Percentiles rank a stretch among this genome's conserved stretches.
These are phyloP conservation scores for Stachybotrys chlorohalonatus DNA, from an alignment of 2,329 filamentous ascomycete species.

Conservation along the genomic window DNA sequence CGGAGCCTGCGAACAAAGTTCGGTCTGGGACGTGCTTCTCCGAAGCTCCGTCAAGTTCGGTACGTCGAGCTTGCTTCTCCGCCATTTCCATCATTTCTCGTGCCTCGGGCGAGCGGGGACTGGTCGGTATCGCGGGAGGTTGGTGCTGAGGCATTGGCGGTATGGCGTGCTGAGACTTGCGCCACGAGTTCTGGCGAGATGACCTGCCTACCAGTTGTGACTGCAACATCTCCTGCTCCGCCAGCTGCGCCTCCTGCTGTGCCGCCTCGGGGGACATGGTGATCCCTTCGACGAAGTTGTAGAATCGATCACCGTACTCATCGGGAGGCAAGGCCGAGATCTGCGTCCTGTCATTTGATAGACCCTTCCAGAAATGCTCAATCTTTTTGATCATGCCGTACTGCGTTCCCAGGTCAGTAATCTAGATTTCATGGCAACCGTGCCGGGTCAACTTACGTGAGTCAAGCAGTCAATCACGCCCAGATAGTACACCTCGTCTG, in stretches of 20 bases:
- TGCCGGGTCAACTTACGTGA: slow-evolving; percentile 56
- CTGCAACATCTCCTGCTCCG: slow-evolving; percentile 50
- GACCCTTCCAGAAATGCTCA: slow-evolving; percentile 94
- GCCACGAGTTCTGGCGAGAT: slow-evolving; percentile 26
- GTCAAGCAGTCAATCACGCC: slow-evolving; percentile 98
- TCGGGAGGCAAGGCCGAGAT: slow-evolving; percentile 90
- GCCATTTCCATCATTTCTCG: slow-evolving; percentile 32
- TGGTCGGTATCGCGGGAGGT: slow-evolving; percentile 29
- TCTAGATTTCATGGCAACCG: not conserved
- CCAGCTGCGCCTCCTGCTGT: slow-evolving; percentile 50
- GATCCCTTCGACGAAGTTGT: slow-evolving; percentile 82
- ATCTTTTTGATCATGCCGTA: slow-evolving; percentile 92
- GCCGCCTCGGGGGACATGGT: slow-evolving; percentile 87
- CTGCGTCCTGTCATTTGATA: slow-evolving; percentile 72
- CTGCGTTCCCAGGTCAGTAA: slow-evolving; percentile 35
- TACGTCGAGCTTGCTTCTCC: slow-evolving; percentile 24
- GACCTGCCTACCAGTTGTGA: slow-evolving; percentile 23
- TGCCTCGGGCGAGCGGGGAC: slow-evolving; percentile 25
- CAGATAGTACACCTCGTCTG: slow-evolving; percentile 93
- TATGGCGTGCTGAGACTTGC: slow-evolving; percentile 20
- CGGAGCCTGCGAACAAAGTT: slow-evolving; percentile 34
- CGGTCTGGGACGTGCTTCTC: slow-evolving; percentile 52
- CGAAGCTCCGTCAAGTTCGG: slow-evolving; percentile 19
- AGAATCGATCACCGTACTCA: slow-evolving; percentile 86
- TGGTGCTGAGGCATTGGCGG: slow-evolving; percentile 38